Conservation (phyloP, 768 basidiomycete species). For the Lactarius hengduanensis region DNA sequence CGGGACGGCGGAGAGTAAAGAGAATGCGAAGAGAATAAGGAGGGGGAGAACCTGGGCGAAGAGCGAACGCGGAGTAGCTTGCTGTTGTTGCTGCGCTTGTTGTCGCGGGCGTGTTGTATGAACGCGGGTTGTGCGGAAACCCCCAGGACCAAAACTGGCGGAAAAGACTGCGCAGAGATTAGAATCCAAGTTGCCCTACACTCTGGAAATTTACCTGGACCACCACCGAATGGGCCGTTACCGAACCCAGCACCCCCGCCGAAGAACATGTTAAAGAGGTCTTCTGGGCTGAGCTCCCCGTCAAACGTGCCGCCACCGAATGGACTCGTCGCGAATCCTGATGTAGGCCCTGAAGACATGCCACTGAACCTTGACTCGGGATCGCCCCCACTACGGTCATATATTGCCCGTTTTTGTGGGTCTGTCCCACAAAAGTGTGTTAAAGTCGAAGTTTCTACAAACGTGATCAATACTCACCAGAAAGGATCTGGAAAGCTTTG, state of each 20-base stretch:
- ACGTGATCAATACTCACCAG: conserved; percentile 46
- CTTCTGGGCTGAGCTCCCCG: conserved; percentile 90
- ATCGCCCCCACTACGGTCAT: conserved; percentile 81
- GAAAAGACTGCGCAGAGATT: conserved; percentile 55
- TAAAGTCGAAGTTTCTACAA: conserved; percentile 6
- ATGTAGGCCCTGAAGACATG: conserved; percentile 45
- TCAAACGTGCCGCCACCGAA: conserved; percentile 59
- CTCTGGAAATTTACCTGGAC: conserved; percentile 39
- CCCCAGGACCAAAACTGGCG: conserved; percentile 75
- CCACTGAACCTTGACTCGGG: conserved; percentile 82
- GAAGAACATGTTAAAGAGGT: conserved; percentile 99
- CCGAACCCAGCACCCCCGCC: conserved; percentile 65
- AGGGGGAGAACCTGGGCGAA: conserved; percentile 82
- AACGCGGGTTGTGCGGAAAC: conserved; percentile 71
- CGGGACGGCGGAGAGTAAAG: conserved; percentile 78
- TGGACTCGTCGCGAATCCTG: conserved; percentile 49
- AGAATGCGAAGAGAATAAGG: conserved; percentile 79
- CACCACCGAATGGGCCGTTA: conserved; percentile 45
- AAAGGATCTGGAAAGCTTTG: conserved; percentile 94
- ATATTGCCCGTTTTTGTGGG: conserved; percentile 84
- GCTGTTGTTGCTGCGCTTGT: conserved; percentile 38
- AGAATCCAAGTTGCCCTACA: conserved; percentile 8
- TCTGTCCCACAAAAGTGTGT: conserved; percentile 43
- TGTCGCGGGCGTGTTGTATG: conserved; percentile 41
- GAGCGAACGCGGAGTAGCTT: conserved; percentile 56